These are phyloP conservation scores for Cicer yamashitae DNA, from an alignment of 306 rosid species.

Conservation along the genomic window DNA sequence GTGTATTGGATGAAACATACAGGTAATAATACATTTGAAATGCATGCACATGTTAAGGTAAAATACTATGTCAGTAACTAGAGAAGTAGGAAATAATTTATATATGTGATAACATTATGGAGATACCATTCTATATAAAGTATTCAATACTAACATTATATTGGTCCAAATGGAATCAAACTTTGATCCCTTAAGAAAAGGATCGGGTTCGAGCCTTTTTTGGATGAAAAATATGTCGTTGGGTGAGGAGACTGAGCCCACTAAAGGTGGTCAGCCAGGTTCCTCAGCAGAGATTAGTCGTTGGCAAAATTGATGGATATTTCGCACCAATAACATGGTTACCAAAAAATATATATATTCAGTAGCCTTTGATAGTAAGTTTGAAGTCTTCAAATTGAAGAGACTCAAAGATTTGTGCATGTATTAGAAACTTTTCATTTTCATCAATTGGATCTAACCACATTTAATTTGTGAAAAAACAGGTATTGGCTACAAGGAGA, in stretches of 20 bases:
- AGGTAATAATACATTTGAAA: slow-evolving; percentile 52
- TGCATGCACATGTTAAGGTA: slow-evolving; percentile 31
- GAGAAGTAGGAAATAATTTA: slow-evolving; percentile 12
- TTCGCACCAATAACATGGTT: too few relatives aligned
- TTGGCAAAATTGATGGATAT: too few relatives aligned
- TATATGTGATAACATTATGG: not conserved
- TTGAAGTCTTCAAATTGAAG: not conserved
- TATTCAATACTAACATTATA: not conserved
- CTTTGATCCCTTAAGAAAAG: too few relatives aligned
- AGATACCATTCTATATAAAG: not conserved
- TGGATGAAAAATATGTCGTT: too few relatives aligned
- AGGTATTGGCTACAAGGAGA: slow-evolving; percentile 71
- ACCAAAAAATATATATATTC: too few relatives aligned
- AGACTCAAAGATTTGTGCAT: not conserved
- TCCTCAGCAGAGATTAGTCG: too few relatives aligned
- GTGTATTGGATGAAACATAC: slow-evolving; percentile 75
- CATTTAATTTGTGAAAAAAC: slow-evolving; percentile 40
- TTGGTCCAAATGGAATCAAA: too few relatives aligned
- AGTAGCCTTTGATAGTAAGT: not conserved
- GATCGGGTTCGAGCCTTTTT: too few relatives aligned
- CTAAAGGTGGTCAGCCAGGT: too few relatives aligned
- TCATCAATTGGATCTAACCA: not conserved
- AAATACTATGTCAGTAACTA: slow-evolving; percentile 16
- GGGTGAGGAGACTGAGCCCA: too few relatives aligned
- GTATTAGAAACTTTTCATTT: not conserved